These are phyloP conservation scores for Lyophyllum decastes DNA, from an alignment of 768 basidiomycete genomes.

Conservation along the genomic window DNA sequence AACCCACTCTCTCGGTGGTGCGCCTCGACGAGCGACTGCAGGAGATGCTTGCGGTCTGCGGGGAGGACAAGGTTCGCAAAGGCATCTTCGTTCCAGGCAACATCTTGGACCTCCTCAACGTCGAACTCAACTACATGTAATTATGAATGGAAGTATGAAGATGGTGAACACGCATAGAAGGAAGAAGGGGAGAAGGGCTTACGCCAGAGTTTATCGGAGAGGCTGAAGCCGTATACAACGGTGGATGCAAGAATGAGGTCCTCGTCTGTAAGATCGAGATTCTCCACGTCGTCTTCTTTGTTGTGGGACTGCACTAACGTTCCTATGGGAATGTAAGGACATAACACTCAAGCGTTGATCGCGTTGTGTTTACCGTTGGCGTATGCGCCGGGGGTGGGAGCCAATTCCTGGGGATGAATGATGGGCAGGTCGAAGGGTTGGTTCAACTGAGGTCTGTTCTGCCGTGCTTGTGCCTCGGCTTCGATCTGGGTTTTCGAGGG, in stretches of 20 bases:
- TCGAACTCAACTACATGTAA: conserved; percentile 53
- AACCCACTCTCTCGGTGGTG: conserved; percentile 41
- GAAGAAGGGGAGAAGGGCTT: conserved; percentile 21
- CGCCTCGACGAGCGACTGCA: conserved; percentile 36
- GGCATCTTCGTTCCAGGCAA: conserved; percentile 56
- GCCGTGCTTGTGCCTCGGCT: not conserved
- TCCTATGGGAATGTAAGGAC: conserved; percentile 4
- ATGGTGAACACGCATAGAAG: no score
- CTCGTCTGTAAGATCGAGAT: conserved; percentile 45
- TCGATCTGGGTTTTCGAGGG: not conserved
- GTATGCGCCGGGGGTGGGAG: not conserved
- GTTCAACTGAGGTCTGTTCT: not conserved
- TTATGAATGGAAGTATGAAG: not conserved
- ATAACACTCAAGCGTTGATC: not conserved
- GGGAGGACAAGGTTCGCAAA: conserved; percentile 57
- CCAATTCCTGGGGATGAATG: not conserved
- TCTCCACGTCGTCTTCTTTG: conserved; percentile 7
- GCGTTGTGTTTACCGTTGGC: not conserved
- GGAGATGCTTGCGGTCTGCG: conserved; percentile 40
- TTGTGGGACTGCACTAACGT: conserved; percentile 19
- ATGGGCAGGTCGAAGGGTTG: not conserved
- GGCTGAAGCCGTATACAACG: conserved; percentile 61
- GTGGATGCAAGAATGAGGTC: conserved; percentile 58
- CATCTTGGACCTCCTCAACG: conserved; percentile 50
- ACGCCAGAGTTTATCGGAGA: conserved; percentile 61